Percentiles rank a stretch among this genome's conserved stretches.
These are phyloP conservation scores for Sporisorium iseilematis-ciliati DNA, from an alignment of 1,284 basidiomycete species.

Conservation along the genomic window DNA sequence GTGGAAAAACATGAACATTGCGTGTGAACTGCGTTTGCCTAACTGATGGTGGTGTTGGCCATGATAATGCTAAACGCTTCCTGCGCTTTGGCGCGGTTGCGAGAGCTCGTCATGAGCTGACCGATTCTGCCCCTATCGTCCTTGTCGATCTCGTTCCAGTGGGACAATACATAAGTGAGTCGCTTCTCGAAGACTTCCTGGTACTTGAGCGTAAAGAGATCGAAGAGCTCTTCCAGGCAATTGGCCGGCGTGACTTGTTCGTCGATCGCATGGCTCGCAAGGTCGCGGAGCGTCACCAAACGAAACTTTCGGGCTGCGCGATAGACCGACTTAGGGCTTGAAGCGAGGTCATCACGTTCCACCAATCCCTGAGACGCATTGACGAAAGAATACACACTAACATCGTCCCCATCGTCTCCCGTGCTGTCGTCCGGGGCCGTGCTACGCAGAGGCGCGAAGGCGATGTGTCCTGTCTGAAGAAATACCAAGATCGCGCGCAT, in stretches of 20 bases:
- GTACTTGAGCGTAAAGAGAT: constrained; percentile 15
- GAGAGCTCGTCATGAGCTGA: background rate
- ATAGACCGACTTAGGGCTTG: constrained; percentile 45
- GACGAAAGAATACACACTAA: background rate
- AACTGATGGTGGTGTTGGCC: background rate
- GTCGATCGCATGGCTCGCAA: constrained; percentile 18
- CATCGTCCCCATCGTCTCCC: background rate
- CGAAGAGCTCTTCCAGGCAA: constrained; percentile 28
- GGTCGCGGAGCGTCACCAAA: constrained; percentile 9
- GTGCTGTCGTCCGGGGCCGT: background rate
- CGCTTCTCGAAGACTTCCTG: constrained; percentile 10
- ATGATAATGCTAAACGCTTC: constrained; percentile 18
- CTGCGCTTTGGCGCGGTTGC: background rate
- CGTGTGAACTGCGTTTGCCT: no score
- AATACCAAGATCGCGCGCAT: constrained; percentile 20
- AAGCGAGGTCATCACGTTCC: background rate
- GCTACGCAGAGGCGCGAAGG: constrained; percentile 7
- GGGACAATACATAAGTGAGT: constrained; percentile 18
- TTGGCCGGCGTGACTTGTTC: constrained; percentile 19
- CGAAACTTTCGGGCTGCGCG: constrained; percentile 19
- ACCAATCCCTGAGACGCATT: no score
- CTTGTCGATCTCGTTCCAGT: constrained; percentile 33
- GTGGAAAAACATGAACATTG: background rate
- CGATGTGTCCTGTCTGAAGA: constrained; percentile 31
- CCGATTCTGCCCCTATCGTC: background rate